A percentile compares a stretch with the other conserved stretches of the same genome.
These are phyloP conservation scores for Lentinula novae-zelandiae DNA, from an alignment of 1,284 basidiomycete genomes.

Conservation along the genomic window DNA sequence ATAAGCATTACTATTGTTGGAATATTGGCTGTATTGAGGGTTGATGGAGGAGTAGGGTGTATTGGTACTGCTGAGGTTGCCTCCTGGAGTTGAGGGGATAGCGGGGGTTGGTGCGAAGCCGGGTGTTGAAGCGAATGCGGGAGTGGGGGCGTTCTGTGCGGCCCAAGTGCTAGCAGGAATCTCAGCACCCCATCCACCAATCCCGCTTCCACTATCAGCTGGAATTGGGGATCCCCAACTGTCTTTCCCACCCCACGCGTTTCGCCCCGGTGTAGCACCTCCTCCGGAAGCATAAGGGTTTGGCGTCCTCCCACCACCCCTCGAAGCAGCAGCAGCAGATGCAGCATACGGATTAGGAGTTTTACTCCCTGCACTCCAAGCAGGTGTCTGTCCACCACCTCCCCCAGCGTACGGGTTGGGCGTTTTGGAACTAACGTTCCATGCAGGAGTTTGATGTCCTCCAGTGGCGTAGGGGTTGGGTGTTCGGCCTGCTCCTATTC, in stretches of 20 bases:
- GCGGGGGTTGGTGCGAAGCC: conserved; percentile 30
- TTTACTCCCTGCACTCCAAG: conserved; percentile 52
- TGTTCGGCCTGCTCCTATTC: conserved; percentile 17
- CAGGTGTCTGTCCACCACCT: conserved; percentile 48
- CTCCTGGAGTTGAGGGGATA: conserved; percentile 26
- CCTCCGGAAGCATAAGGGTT: conserved; percentile 50
- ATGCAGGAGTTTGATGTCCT: conserved; percentile 50
- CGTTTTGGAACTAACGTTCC: conserved; percentile 52
- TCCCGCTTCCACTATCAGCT: conserved; percentile 31
- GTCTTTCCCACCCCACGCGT: not conserved
- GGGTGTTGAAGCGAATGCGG: conserved; percentile 53
- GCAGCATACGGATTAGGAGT: conserved; percentile 59
- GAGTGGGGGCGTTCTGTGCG: conserved; percentile 48
- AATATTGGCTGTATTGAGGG: no score
- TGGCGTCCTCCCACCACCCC: conserved; percentile 51
- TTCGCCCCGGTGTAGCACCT: conserved; percentile 34
- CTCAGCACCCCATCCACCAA: conserved; percentile 26
- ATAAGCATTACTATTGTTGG: no score
- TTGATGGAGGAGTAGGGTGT: no score
- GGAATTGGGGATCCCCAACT: conserved; percentile 32
- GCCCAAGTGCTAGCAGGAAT: not conserved
- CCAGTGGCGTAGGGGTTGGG: conserved; percentile 54
- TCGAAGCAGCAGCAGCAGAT: conserved; percentile 28
- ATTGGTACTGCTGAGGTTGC: not conserved
- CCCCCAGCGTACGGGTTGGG: conserved; percentile 63